These are phyloP conservation scores for Rauvolfia tetraphylla DNA, from an alignment of 257 asterid genomes.

Conservation along the genomic window DNA sequence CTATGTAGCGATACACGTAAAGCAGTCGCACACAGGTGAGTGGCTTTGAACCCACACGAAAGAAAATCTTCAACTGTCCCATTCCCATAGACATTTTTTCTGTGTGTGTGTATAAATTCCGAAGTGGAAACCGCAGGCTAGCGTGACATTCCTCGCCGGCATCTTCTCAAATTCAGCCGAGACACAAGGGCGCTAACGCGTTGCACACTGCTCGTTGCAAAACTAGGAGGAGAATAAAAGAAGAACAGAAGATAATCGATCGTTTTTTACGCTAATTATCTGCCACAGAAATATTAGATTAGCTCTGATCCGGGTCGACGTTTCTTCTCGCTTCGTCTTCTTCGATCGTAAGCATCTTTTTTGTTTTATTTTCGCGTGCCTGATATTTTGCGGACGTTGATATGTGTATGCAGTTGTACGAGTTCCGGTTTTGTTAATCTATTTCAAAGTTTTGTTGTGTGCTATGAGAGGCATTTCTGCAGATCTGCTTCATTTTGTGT, in stretches of 20 bases:
- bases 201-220: background rate
- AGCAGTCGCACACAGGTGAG: background rate
- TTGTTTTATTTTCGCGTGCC: background rate
- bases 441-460: background rate
- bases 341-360: conserved; percentile 20
- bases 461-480: background rate
- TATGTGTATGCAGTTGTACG: background rate
- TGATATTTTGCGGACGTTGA: background rate
- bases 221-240: background rate
- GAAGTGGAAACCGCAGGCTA: conserved; percentile 3
- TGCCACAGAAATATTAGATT: background rate
- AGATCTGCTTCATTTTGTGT: conserved; percentile 21
- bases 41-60: background rate
- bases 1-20: no score
- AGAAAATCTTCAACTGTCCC: background rate
- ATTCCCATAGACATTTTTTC: background rate
- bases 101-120: background rate
- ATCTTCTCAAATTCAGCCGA: background rate
- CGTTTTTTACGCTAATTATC: background rate
- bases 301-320: conserved; percentile 14
- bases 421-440: background rate
- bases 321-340: background rate
- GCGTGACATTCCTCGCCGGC: conserved; percentile 3
- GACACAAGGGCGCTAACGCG: background rate
- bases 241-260: background rate